Base-by-base conservation (phyloP, 1,284 basidiomycete species). In the Fomes fomentarius region DNA sequence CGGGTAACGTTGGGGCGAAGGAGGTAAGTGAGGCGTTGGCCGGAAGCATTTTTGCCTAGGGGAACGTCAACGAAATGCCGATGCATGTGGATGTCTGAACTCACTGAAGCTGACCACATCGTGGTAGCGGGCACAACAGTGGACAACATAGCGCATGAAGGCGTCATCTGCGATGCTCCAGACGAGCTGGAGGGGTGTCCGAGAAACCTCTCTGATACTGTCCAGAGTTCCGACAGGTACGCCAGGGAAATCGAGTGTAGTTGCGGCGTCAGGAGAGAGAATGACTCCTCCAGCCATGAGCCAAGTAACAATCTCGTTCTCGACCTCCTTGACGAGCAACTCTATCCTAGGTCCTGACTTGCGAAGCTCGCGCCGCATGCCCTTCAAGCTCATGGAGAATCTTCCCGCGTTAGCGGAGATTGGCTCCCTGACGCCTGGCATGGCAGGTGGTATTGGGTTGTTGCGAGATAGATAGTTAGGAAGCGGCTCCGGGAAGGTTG, bases 111-210 rank as follows among this genome's bases (percentile, higher is more conserved):
- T 89, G 60, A 92, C 84, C 50, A 92, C 71, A 52, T 84, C 83
- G 66, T 92, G 82, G 69, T 87, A 92, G 34, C 90, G 76, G 41
- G 89, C 89, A 57, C 87, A 86, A 61, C 89, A 92, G 61, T 93
- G 90, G 7, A 92, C 83, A 43, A 92, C 80, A 64, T 90, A 92
- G 33, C 90, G 76, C 28, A 85, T 83, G 73, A 91, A 91, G 0
- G 82, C 74, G 64, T 90, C 87, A 50, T 87, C 79, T 2, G 76
- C 63, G 52, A 87, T 82, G 26, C 73, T 77, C 90, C 90, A 93
- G 2, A 92, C 77, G 24, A 92, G 76, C 66, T 85, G 80, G 19
- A 81, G 69, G 0, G 86, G 82, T 8, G 84, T 84, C 19, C 88
- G 75, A 5, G 78, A 79, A 4, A 92, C 75, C 64, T 93, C 89